Percentiles rank a stretch among this genome's conserved stretches.
phyloP scores from a whole-genome alignment of 768 basidiomycete genomes.

The Suillus sp. region DNA sequence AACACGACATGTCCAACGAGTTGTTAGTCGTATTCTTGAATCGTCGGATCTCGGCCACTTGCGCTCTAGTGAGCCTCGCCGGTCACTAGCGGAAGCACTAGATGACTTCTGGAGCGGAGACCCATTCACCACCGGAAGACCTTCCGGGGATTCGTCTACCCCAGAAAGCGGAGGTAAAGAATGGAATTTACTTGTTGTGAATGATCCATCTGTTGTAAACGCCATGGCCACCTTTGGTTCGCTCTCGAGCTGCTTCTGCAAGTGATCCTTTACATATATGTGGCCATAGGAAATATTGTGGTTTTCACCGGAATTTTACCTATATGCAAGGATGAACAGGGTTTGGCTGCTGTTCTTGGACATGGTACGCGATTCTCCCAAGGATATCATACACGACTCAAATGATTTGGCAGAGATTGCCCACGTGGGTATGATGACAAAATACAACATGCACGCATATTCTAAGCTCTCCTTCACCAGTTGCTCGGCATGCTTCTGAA shows the following conservation, averaged over 20 bases:
- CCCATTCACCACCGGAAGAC: constrained; percentile 16
- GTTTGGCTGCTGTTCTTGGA: constrained; percentile 79
- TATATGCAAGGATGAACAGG: constrained; percentile 73
- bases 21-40: constrained; percentile 69
- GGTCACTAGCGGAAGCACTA: neutral
- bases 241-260: constrained; percentile 5
- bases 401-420: constrained; percentile 62
- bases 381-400: constrained; percentile 1
- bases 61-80: constrained; percentile 16
- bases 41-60: constrained; percentile 74
- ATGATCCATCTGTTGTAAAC: constrained; percentile 70
- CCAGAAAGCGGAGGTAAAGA: constrained; percentile 32
- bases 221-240: constrained; percentile 76
- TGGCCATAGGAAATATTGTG: constrained; percentile 64
- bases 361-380: constrained; percentile 57
- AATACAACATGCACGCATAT: neutral
- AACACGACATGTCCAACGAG: constrained; percentile 64
- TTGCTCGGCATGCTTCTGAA: constrained; percentile 61
- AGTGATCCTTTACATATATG: neutral
- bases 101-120: constrained; percentile 30
- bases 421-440: constrained; percentile 56
- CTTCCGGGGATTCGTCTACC: constrained; percentile 9
- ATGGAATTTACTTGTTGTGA: constrained; percentile 79
- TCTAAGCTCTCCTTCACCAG: constrained; percentile 35
- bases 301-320: constrained; percentile 91